A percentile compares a stretch with the other conserved stretches of the same genome.
phyloP scores from a whole-genome alignment of 176 grass and related monocot species.

The Carex kokanica region DNA sequence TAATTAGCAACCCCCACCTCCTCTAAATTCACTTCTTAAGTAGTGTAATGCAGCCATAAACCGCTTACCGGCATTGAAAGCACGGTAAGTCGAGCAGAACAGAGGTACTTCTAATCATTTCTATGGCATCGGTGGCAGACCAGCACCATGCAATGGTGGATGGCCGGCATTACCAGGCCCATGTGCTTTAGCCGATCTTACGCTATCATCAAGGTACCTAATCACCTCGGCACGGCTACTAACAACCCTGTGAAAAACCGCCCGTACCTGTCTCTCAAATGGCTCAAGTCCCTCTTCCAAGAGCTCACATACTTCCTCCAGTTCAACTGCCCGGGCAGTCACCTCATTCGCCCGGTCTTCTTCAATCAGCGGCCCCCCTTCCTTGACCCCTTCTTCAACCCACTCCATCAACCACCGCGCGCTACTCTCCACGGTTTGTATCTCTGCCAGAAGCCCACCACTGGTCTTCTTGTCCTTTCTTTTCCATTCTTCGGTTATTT shows the following conservation, averaged over 20 bases:
- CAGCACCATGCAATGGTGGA: neutral
- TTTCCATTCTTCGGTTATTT: constrained; percentile 61
- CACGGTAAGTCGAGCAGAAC: neutral
- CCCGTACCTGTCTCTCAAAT: constrained; percentile 69
- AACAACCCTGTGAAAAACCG: constrained; percentile 76
- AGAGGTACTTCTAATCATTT: neutral
- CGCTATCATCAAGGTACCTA: constrained; percentile 42
- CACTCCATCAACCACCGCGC: constrained; percentile 48
- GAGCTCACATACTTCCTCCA: constrained; percentile 50
- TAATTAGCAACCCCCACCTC: neutral
- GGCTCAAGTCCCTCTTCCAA: constrained; percentile 68
- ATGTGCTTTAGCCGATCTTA: constrained; percentile 20
- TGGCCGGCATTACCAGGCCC: constrained; percentile 12
- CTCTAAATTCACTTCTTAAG: constrained; percentile 1
- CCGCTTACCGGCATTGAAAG: neutral
- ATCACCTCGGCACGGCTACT: constrained; percentile 59
- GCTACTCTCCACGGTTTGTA: constrained; percentile 57
- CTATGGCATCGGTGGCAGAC: constrained; percentile 13
- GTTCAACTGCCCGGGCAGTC: constrained; percentile 39
- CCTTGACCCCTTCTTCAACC: constrained; percentile 32
- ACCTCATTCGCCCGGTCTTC: constrained; percentile 37
- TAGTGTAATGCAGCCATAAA: neutral
- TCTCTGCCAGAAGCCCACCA: constrained; percentile 57
- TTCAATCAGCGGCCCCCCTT: neutral
- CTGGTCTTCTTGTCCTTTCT: constrained; percentile 42